Evolutionary conservation across 352 stramenopile species (phyloP).

Genomic region (Pythium monospermum): DNA sequence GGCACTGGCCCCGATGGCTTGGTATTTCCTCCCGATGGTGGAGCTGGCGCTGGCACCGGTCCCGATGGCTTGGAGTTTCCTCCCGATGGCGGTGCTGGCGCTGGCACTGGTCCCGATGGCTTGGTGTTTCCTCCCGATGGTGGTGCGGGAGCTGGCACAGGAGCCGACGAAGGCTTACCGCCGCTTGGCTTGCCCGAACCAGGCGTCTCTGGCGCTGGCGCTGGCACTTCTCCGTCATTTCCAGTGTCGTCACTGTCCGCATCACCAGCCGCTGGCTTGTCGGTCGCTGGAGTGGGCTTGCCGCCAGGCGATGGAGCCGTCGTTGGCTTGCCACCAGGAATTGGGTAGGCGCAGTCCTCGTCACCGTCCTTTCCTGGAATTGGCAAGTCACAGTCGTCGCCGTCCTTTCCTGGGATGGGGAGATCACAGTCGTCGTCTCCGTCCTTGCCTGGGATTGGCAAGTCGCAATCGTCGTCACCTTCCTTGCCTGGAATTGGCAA

Average conservation of each 20-base stretch:
- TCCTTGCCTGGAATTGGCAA: constrained; percentile 23
- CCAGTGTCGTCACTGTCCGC: neutral
- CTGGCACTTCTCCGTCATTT: neutral
- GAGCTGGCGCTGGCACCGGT: constrained; percentile 7
- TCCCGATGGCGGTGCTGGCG: too few species aligned
- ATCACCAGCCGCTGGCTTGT: neutral
- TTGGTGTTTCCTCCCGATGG: too few species aligned
- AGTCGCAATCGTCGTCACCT: constrained; percentile 24
- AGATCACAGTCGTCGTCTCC: constrained; percentile 18
- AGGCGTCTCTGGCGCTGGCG: neutral
- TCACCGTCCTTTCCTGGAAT: constrained; percentile 1
- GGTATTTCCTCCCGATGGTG: constrained; percentile 1
- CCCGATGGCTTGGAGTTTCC: constrained; percentile 4
- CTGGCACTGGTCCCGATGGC: neutral
- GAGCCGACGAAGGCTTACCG: constrained; percentile 8
- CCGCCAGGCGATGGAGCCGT: neutral
- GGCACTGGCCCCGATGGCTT: neutral
- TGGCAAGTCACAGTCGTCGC: constrained; percentile 1
- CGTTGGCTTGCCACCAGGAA: neutral
- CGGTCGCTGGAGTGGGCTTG: neutral
- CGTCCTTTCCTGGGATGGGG: constrained; percentile 13
- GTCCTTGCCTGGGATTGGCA: constrained; percentile 8
- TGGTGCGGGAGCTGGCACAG: constrained; percentile 2
- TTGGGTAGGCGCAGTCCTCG: neutral
- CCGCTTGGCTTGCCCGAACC: constrained; percentile 1